Evolutionary conservation across 2,329 filamentous ascomycete species (phyloP), one percentile per base, ranked within the genome.

Genomic region (Ophiostoma triangulosporum): DNA sequence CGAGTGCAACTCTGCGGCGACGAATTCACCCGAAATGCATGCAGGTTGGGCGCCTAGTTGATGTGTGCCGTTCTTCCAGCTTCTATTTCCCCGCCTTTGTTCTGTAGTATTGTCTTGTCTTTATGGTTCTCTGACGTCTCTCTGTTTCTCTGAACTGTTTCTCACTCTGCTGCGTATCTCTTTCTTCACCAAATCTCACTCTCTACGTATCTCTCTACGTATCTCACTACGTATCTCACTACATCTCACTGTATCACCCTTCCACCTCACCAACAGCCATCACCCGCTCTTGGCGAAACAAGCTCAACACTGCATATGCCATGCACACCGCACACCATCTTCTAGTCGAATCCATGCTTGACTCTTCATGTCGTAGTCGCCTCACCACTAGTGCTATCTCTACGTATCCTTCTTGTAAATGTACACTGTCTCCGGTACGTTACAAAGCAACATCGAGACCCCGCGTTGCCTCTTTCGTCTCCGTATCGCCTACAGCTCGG

Each of bases 381-480:
- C n/a, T n/a, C n/a, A n/a, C n/a, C n/a, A n/a, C n/a, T n/a, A n/a
- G n/a, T n/a, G n/a, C n/a, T n/a, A n/a, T n/a, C n/a, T n/a, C n/a
- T n/a, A n/a, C n/a, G n/a, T n/a, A n/a, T n/a, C n/a, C 33, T n/a
- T 35, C 33, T 35, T 15, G 15, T 15, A 14, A 35, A 1, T 35
- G 33, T n/a, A 35, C 33, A 15, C 33, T 35, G 14, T 38, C 32
- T 38, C 17, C 15, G 14, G 45, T 32, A 45, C 12, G 20, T 33
- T 50, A 51, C 56, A 52, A 46, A 51, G 29, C 51, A 49, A 35
- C 29, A 36, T 43, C 35, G 51, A 50, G 50, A 51, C 48, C 50
- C 48, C 57, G 54, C 57, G 54, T 53, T 58, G 52, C 57, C 57
- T 43, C 29, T 56, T 58, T 38, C 29, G 56, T 56, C 56, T 33